These are phyloP conservation scores for Avena atlantica DNA, from an alignment of 176 grass and related monocot species.

Conservation along the genomic window DNA sequence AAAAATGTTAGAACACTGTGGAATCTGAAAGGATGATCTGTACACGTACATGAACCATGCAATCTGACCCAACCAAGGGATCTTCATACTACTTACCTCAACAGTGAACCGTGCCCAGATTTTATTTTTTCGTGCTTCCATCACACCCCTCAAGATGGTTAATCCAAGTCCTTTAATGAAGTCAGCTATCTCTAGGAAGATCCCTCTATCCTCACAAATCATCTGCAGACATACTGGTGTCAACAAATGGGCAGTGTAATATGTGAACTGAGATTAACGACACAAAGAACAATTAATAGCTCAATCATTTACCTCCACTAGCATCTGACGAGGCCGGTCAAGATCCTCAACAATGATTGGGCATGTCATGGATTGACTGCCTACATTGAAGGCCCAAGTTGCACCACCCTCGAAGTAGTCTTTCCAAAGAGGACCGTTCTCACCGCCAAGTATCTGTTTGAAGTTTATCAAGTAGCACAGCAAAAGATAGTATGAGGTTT, in stretches of 20 bases:
- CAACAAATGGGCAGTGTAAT: constrained; percentile 33
- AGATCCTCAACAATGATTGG: constrained; percentile 91
- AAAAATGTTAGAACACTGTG: background rate
- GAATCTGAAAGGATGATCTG: constrained; percentile 6
- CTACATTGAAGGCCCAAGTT: constrained; percentile 88
- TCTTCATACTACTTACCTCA: constrained; percentile 52
- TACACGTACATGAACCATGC: constrained; percentile 8
- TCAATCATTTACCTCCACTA: constrained; percentile 72
- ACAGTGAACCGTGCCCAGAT: constrained; percentile 85
- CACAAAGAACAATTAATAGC: constrained; percentile 19
- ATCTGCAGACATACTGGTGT: constrained; percentile 49
- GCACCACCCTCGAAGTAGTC: constrained; percentile 83
- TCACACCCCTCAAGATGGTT: constrained; percentile 84
- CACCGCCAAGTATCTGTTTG: constrained; percentile 64
- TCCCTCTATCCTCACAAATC: constrained; percentile 82
- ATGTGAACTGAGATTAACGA: constrained; percentile 9
- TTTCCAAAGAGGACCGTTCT: constrained; percentile 67
- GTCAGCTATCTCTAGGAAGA: constrained; percentile 87
- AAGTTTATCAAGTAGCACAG: constrained; percentile 5
- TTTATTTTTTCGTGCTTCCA: constrained; percentile 82
- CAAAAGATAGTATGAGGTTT: constrained; percentile 22
- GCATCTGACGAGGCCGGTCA: constrained; percentile 75
- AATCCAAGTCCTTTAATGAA: constrained; percentile 83
- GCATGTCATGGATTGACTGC: constrained; percentile 71
- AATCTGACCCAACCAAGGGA: constrained; percentile 18